Evolutionary conservation across 371 early-diverging fungal species (phyloP), one percentile per base, ranked within the genome.

Genomic region (Saksenaea oblongispora): DNA sequence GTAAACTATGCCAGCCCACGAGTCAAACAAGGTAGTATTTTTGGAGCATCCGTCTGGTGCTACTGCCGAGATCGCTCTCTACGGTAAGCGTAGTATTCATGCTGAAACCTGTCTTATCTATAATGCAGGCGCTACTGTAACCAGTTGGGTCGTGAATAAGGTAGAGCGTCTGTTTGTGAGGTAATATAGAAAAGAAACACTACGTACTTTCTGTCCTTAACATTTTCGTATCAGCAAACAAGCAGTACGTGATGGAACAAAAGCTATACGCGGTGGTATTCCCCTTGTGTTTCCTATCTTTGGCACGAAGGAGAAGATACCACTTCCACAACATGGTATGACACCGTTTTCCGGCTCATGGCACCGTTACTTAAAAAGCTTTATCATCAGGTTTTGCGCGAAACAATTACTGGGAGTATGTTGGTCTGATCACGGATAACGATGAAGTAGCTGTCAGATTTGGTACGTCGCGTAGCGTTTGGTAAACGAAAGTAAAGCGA

Each of bases 201-300:
- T 59, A 8, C n/a, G 27, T 27, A 8, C 2, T 51, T 34, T 13
- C 11, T 3, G 17, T 57, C 41, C 18, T 39, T 13, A 39, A 22
- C 56, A 34, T 11, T 17, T 35, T 3, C 1, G 18, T 10, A 42
- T 63, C n/a, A 91, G 91, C 65, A 69, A 81, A 58, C 78, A 89
- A 61, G 90, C 94, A 5, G 69, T 88, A 24, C 79, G 89, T 3
- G 86, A 94, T 72, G 92, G 93, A 13, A 82, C 87, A 62, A 95
- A 93, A 76, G 91, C 93, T 9, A 92, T 94, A 66, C 92, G 94
- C 41, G 95, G 95, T 56, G 93, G 93, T 64, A 89, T 86, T 63
- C 92, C 91, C 8, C 70, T 92, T 10, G 91, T 90, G n/a, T 94
- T 92, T 66, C 93, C 94, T 26, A 89, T 92, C 58, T 94, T 94